These are phyloP conservation scores for Saxispiralis lemnorum DNA, from an alignment of 495 filamentous ascomycete species.

Conservation along the genomic window DNA sequence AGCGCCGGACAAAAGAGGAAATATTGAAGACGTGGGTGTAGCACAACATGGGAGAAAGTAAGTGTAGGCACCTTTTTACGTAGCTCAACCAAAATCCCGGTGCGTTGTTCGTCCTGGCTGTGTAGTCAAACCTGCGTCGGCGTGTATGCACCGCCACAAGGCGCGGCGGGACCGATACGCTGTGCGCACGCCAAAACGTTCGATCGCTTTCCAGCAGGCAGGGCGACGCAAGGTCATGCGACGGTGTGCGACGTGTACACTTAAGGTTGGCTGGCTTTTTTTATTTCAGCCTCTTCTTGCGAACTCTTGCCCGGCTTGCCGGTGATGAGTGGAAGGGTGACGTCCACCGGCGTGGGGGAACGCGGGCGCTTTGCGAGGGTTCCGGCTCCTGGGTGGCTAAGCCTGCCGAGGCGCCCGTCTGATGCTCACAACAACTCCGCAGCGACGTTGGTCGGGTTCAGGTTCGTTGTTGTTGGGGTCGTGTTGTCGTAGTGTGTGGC, in stretches of 20 bases:
- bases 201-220: background rate
- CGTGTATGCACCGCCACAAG: constrained; percentile 12
- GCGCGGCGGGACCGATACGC: constrained; percentile 6
- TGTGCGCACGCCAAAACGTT: background rate
- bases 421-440: too few species aligned
- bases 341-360: background rate
- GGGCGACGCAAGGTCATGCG: constrained; percentile 4
- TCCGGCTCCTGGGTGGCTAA: background rate
- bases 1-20: constrained; percentile 4
- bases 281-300: background rate
- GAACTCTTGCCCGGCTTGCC: background rate
- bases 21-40: background rate
- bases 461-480: too few species aligned
- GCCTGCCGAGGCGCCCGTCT: background rate
- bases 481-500: background rate
- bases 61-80: constrained; percentile 6
- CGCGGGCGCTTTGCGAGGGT: background rate
- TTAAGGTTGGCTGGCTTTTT: constrained; percentile 2
- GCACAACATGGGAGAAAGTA: background rate
- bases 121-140: constrained; percentile 4
- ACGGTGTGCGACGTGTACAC: constrained; percentile 1
- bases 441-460: too few species aligned
- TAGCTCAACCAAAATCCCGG: constrained; percentile 1
- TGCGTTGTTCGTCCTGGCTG: constrained; percentile 3
- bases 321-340: background rate